These are phyloP conservation scores for Diaporthe caulivora DNA, from an alignment of 2,329 filamentous ascomycete genomes.

Conservation along the genomic window DNA sequence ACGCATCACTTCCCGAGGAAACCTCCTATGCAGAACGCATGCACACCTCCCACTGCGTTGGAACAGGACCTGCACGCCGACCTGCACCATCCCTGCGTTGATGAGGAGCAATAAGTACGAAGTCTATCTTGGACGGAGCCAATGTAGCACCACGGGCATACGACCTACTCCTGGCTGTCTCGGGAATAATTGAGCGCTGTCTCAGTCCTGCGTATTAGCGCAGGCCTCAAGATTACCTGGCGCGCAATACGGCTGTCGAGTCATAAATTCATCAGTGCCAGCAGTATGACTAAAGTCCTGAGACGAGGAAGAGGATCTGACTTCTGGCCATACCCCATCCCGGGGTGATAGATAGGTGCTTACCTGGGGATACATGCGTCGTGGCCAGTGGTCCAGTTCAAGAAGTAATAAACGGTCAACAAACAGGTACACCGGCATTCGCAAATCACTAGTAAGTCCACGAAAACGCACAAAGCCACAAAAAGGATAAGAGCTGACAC, in stretches of 20 bases:
- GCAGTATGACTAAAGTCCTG: not conserved
- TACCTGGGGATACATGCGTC: no score
- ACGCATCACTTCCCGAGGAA: not conserved
- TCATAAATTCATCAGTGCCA: not conserved
- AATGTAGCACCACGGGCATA: constrained; percentile 3
- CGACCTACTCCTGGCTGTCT: constrained; percentile 11
- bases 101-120: constrained; percentile 20
- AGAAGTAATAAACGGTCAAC: not conserved
- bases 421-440: not conserved
- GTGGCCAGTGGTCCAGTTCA: not conserved
- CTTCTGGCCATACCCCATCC: not conserved
- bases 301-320: not conserved
- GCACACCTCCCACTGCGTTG: no score
- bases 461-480: no score
- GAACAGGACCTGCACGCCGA: not conserved
- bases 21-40: constrained; percentile 3
- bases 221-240: not conserved
- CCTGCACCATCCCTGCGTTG: constrained; percentile 8
- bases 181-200: constrained; percentile 12
- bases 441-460: not conserved
- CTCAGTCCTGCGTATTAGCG: constrained; percentile 2
- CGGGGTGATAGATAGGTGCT: not conserved
- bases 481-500: not conserved
- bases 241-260: not conserved
- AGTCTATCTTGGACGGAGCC: constrained; percentile 7